Base-by-base conservation (phyloP, 495 filamentous ascomycete species). In the Penicillium cataractarum region DNA sequence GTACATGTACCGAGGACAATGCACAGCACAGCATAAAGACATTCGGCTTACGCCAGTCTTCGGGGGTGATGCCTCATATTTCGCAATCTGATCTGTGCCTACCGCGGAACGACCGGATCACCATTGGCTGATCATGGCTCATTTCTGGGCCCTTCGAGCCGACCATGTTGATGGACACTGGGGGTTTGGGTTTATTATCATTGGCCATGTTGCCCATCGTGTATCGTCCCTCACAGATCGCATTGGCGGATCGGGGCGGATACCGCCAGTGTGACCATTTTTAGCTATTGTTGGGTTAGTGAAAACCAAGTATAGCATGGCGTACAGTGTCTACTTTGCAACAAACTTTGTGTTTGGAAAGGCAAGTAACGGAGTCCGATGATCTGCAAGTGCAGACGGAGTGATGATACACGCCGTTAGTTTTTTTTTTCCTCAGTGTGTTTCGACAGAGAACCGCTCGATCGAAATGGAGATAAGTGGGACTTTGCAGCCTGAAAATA, bases 61-160 rank as follows among this genome's bases (percentile, higher is more conserved):
- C 37, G 37, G 50, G 58, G 51, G 58, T 31, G 58, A 61, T 55
- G 58, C 37, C 58, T 61, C 58, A 60, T 49, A 61, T 55, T 53
- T 61, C 51, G 51, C 51, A 58, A 56, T 57, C 51, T 50, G 40
- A 62, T 56, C 51, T 32, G 57, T 49, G 58, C 12, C 35, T 58
- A 44, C 27, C 44, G 19, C 44, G 17, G 44, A 33, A 31, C 17
- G 29, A 17, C 56, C 26, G 55, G 53, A 39, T 56, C 3, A 26
- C 46, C 3, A 39, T 58, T 58, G 44, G 57, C 46, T 24, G 29
- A 27, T 22, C 35, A 35, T 21, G 19, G 56, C 27, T 6, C 39
- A 33, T 32, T 33, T 46, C 15, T 48, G 7, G 40, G 27, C 24
- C 10, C 29, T 17, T 12, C 44, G 56, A 21, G 46, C 40, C 27